Evolutionary conservation across 768 basidiomycete species (phyloP).

Genomic region (Trametes cingulata): DNA sequence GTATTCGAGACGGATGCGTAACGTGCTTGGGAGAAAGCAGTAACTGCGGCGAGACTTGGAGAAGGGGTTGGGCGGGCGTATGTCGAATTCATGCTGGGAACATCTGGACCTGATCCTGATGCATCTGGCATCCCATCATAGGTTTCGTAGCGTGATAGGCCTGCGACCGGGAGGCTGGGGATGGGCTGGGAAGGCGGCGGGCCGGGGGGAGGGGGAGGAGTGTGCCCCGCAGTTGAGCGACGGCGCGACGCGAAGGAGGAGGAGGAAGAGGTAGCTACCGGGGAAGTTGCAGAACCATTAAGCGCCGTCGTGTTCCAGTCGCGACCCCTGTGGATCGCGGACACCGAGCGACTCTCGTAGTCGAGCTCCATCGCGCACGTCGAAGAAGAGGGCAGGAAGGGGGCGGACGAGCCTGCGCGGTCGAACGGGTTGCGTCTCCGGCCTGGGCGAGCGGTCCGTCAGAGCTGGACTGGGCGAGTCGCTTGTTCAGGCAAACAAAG

Average conservation of each 20-base stretch:
- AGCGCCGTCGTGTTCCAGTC: conserved; percentile 25
- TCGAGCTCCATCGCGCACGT: conserved; percentile 28
- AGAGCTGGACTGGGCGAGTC: conserved; percentile 18
- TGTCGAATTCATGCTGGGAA: conserved; percentile 23
- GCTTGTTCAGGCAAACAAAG: conserved; percentile 26
- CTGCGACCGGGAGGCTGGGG: conserved; percentile 56
- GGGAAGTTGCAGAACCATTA: conserved; percentile 16
- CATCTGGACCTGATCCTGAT: conserved; percentile 22
- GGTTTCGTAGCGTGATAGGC: conserved; percentile 31
- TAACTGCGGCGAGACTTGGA: conserved; percentile 56
- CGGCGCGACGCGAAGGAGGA: conserved; percentile 49
- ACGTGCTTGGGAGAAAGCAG: conserved; percentile 60
- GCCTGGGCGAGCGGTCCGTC: conserved; percentile 7
- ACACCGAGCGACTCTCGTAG: conserved; percentile 27
- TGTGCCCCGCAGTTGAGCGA: conserved; percentile 66
- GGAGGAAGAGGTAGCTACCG: conserved; percentile 21
- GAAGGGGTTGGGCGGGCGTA: conserved; percentile 43
- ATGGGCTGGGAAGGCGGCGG: conserved; percentile 78
- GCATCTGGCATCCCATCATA: conserved; percentile 29
- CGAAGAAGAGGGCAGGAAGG: background rate
- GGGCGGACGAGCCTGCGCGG: conserved; percentile 1
- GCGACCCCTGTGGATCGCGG: conserved; percentile 27
- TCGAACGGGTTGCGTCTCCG: background rate
- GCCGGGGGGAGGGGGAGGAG: conserved; percentile 53
- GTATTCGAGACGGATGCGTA: conserved; percentile 34